Evolutionary conservation across 2,329 filamentous ascomycete species (phyloP).

Genomic region (Chrysosporium keratinophilum): DNA sequence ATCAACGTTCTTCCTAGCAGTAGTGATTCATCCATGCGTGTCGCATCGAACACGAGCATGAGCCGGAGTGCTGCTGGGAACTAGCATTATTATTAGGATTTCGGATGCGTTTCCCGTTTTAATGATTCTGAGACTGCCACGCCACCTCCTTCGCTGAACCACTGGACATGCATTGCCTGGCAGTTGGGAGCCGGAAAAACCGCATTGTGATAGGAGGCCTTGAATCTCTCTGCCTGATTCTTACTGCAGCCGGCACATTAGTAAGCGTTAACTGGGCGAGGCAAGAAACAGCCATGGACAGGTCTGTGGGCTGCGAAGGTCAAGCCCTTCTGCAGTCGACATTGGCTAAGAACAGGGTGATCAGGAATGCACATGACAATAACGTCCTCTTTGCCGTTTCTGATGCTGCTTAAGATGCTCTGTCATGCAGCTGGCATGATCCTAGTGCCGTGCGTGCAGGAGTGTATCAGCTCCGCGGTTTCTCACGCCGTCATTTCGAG

Average conservation of each 20-base stretch:
- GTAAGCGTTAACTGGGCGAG: background rate
- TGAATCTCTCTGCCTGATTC: slow-evolving; percentile 3
- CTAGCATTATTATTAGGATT: background rate
- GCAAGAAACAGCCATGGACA: background rate
- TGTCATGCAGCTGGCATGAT: background rate
- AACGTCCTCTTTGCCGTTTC: background rate
- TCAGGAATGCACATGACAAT: slow-evolving; percentile 1
- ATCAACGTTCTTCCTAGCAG: background rate
- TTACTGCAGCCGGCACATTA: background rate
- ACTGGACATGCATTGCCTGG: background rate
- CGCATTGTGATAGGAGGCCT: background rate
- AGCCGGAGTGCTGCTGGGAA: background rate
- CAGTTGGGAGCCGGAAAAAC: background rate
- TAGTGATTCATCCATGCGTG: background rate
- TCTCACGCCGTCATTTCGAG: background rate
- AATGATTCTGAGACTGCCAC: background rate
- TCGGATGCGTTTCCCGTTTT: background rate
- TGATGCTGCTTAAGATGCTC: background rate
- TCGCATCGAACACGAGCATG: slow-evolving; percentile 3
- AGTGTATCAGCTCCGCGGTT: background rate
- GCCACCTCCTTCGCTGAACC: background rate
- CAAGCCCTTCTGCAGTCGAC: background rate
- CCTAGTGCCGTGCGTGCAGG: background rate
- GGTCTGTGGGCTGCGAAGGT: background rate
- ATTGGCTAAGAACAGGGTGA: background rate